phyloP scores from a whole-genome alignment of 352 stramenopile genomes.

The Phytopythium montanum region DNA sequence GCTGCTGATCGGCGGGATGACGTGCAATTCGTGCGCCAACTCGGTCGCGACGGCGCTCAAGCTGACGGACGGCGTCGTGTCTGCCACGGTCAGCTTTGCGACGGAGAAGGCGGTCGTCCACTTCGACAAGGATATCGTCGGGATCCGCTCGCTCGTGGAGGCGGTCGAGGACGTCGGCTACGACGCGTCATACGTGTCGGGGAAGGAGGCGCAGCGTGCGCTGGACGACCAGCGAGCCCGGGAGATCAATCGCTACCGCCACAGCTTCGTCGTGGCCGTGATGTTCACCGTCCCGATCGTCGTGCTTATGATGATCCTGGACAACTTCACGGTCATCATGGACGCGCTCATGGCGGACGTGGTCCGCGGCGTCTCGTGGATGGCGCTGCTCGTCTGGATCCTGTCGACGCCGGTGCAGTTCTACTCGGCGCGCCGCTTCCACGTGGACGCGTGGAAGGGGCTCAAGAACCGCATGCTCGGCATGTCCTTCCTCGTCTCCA shows the following conservation, averaged over 20 bases:
- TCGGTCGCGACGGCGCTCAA: constrained; percentile 89
- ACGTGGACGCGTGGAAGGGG: constrained; percentile 91
- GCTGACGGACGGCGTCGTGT: constrained; percentile 68
- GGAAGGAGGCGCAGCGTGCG: constrained; percentile 66
- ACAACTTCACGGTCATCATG: constrained; percentile 62
- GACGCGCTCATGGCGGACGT: constrained; percentile 43
- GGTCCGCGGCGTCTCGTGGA: constrained; percentile 69
- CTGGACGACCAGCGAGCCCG: constrained; percentile 79
- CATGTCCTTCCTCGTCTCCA: constrained; percentile 97
- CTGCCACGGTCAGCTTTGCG: constrained; percentile 81
- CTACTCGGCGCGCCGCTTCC: constrained; percentile 91
- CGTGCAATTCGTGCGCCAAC: constrained; percentile 89
- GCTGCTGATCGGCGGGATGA: constrained; percentile 87
- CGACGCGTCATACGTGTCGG: constrained; percentile 72
- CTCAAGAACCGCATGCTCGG: constrained; percentile 88
- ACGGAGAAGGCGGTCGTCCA: constrained; percentile 80
- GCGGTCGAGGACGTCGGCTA: constrained; percentile 90
- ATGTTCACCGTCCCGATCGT: constrained; percentile 94
- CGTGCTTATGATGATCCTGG: constrained; percentile 90
- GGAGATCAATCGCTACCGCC: constrained; percentile 75
- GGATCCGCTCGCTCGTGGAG: constrained; percentile 83
- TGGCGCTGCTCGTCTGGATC: constrained; percentile 66
- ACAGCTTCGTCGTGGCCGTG: constrained; percentile 85
- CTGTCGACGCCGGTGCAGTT: constrained; percentile 96
- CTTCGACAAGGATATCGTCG: constrained; percentile 74